Base-by-base conservation (phyloP, 768 basidiomycete species). In the Tylopilus sp. region DNA sequence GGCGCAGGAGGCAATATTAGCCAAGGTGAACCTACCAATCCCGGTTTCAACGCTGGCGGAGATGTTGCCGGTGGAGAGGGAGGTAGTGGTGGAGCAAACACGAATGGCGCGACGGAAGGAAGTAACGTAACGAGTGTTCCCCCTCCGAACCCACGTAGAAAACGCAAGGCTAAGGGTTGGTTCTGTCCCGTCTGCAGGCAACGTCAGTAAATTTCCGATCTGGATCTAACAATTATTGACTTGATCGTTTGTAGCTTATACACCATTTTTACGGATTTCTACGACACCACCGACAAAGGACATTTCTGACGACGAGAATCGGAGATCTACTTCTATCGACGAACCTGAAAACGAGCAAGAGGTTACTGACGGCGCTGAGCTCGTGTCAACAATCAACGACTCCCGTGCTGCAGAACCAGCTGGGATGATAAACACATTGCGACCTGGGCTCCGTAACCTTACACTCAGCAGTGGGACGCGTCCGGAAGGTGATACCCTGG, bases 101-200 rank as follows among this genome's bases (percentile, higher is more conserved):
- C 61, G 14, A 51, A 46, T 10, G 50, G 44, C 34, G 72, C 57
- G 19, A 61, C 60, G 3, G 69, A 66, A 31, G 68, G 59, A n/a
- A 60, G 63, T 8, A 55, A 24, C 50, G 66, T n/a, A 11, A 45
- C 29, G 28, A 47, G 65, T 4, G 50, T 73, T 12, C 59, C 72
- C 28, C 70, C 75, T 16, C 40, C 62, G 25, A 74, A 77, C 52
- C 70, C 79, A 6, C 78, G 92, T 55, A 77, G 93, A 66, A 95
- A 93, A 77, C 79, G 92, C 60, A 95, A 92, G 74, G 89, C 92
- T 1, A 98, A 98, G 72, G 94, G 94, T 6, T 98, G 94, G 94
- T 92, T 89, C 79, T 98, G 94, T 68, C 94, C 94, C 26, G 91
- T 98, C 45, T 96, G 94, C 70, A 82, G 94, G 59, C 93, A 94